These are phyloP conservation scores for Microdochium trichocladiopsis DNA, from an alignment of 2,329 filamentous ascomycete species.

Conservation along the genomic window DNA sequence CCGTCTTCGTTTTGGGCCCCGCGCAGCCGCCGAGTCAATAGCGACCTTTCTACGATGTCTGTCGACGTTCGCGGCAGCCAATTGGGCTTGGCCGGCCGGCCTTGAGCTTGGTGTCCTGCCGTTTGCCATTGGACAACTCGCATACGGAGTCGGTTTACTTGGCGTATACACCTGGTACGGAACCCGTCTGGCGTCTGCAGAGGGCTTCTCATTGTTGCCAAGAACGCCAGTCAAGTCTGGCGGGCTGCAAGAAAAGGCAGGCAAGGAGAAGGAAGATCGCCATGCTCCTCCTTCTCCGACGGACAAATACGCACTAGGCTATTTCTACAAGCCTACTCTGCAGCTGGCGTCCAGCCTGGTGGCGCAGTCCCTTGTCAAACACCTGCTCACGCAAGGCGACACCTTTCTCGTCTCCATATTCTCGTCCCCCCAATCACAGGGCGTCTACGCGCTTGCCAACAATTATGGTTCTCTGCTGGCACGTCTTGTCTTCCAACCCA, in stretches of 20 bases:
- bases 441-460: slow-evolving; percentile 84
- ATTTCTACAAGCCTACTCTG: slow-evolving; percentile 65
- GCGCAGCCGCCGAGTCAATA: slow-evolving; percentile 75
- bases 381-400: slow-evolving; percentile 90
- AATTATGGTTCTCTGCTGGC: slow-evolving; percentile 91
- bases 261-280: neutral
- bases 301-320: slow-evolving; percentile 41
- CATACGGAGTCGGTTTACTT: slow-evolving; percentile 64
- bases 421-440: slow-evolving; percentile 73
- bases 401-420: slow-evolving; percentile 78
- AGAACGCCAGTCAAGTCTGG: slow-evolving; percentile 11
- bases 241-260: neutral
- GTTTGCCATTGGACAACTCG: slow-evolving; percentile 80
- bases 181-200: slow-evolving; percentile 42
- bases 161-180: slow-evolving; percentile 62
- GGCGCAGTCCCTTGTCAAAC: slow-evolving; percentile 83
- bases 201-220: slow-evolving; percentile 64
- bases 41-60: slow-evolving; percentile 74
- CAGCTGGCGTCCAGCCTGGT: slow-evolving; percentile 75
- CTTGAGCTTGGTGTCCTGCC: slow-evolving; percentile 69
- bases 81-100: slow-evolving; percentile 48
- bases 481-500: slow-evolving; percentile 83
- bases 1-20: slow-evolving; percentile 68
- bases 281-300: neutral
- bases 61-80: slow-evolving; percentile 63